Base-by-base conservation (phyloP, 495 filamentous ascomycete genomes). In the Hapsidospora chrysogenum region DNA sequence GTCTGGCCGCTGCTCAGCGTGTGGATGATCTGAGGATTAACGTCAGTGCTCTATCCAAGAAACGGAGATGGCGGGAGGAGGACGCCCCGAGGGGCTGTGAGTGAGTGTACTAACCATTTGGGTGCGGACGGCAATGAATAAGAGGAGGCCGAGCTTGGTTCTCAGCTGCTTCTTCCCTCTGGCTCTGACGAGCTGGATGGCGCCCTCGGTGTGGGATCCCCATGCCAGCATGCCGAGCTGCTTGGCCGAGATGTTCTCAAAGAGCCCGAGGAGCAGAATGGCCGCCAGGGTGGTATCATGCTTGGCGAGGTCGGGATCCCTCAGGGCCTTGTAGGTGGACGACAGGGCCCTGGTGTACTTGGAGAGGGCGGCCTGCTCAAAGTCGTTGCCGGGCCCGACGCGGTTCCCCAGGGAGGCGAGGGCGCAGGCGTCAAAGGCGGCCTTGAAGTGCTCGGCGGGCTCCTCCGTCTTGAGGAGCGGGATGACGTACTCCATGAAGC, bases 211-310 rank as follows among this genome's bases (percentile, higher is more conserved):
- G 39, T 74, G 70, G 4, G 60, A 61, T 22, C 58, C 60, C 68
- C 68, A 74, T 16, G 63, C 61, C 10, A 52, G 49, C 29, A 59
- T 53, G 19, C 55, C 57, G 20, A 58, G 47, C 29, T 61, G 54
- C 29, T 52, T 60, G 1, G 63, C 57, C 11, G 61, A 54, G 18
- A 70, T 61, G 30, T 56, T 67, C 57, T 80, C 75, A 38, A 72
- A 80, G n/a, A 72, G 63, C 0, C 68, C 70, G 29, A 80, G 52
- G 18, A 78, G 45, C 26, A 82, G 51, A 16, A 80, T 66, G 0
- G 73, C 59, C 18, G 72, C 66, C n/a, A 82, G 47, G 9, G 71
- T 69, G 26, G 62, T 56, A 39, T 79, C 70, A 15, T 65, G 51
- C 39, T 56, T 42, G 36, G 34, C 37, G 7, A 27, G 17, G 8